Evolutionary conservation across 208 protist species (phyloP).

Genomic region (Kentomonas sorsogonicus): DNA sequence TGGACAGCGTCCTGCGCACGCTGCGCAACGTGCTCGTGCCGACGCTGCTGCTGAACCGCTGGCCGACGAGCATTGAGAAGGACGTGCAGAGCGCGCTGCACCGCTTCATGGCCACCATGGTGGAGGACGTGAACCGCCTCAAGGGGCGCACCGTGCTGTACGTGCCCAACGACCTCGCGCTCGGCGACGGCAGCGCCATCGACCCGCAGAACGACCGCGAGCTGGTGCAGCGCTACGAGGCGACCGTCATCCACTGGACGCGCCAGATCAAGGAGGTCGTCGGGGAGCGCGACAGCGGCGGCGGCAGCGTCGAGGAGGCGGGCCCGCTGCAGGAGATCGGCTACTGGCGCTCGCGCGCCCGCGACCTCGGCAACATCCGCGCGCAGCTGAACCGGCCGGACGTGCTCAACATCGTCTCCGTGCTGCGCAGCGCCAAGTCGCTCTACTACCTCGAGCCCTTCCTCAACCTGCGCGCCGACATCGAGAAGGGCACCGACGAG

Average conservation of each 20-base stretch:
- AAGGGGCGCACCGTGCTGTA: constrained; percentile 97
- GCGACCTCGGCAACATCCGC: constrained; percentile 93
- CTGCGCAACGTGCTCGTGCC: constrained; percentile 80
- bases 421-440: constrained; percentile 90
- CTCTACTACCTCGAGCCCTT: constrained; percentile 94
- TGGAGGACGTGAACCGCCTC: constrained; percentile 92
- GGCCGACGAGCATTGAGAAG: constrained; percentile 95
- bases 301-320: constrained; percentile 41
- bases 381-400: constrained; percentile 91
- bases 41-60: constrained; percentile 83
- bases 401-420: constrained; percentile 87
- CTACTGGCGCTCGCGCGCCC: constrained; percentile 93
- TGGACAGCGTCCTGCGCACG: constrained; percentile 87
- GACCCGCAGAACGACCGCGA: constrained; percentile 89
- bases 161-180: constrained; percentile 90
- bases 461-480: constrained; percentile 87
- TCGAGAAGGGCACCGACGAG: constrained; percentile 91
- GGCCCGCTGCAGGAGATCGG: constrained; percentile 95
- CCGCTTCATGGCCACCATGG: constrained; percentile 96
- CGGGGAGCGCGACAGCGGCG: constrained; percentile 39
- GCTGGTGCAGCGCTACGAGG: constrained; percentile 95
- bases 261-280: constrained; percentile 98
- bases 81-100: constrained; percentile 93
- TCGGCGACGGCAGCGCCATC: too few species aligned
- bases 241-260: constrained; percentile 98